Conservation (phyloP, 805 yeast genomes). For the Teunomyces barrocoloradensis region DNA sequence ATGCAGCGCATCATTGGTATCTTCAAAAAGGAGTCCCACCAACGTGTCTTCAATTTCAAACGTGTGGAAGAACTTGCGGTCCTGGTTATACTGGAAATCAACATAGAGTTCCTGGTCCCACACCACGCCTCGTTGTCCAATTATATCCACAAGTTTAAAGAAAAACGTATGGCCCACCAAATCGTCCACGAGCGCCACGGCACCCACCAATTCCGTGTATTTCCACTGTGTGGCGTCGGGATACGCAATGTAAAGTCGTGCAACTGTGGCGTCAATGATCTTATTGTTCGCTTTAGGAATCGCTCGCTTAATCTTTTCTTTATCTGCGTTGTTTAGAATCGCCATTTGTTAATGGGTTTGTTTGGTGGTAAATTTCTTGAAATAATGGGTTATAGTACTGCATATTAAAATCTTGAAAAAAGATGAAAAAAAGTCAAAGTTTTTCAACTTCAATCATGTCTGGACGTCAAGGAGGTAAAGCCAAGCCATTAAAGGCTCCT, state of each 20-base stretch:
- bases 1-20: slow-evolving; percentile 81
- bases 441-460: slow-evolving; percentile 59
- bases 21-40: slow-evolving; percentile 87
- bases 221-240: slow-evolving; percentile 82
- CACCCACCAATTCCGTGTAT: slow-evolving; percentile 88
- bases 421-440: neutral
- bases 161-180: slow-evolving; percentile 92
- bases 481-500: slow-evolving; percentile 84
- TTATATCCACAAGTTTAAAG: slow-evolving; percentile 81
- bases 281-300: slow-evolving; percentile 87
- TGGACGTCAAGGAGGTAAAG: slow-evolving; percentile 96
- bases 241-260: slow-evolving; percentile 83
- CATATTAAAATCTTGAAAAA: too few species aligned
- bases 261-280: slow-evolving; percentile 86
- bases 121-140: slow-evolving; percentile 78
- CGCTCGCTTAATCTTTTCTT: slow-evolving; percentile 84
- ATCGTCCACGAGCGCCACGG: slow-evolving; percentile 84
- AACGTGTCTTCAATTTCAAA: slow-evolving; percentile 90
- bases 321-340: slow-evolving; percentile 54
- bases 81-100: slow-evolving; percentile 87
- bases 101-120: slow-evolving; percentile 97
- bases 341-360: slow-evolving; percentile 23
- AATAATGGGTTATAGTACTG: too few species aligned
- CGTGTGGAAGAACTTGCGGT: slow-evolving; percentile 89
- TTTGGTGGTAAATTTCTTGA: neutral